Evolutionary conservation across 1,284 basidiomycete species (phyloP), one percentile per base, ranked within the genome.

Genomic region (Pseudozyma sp.): DNA sequence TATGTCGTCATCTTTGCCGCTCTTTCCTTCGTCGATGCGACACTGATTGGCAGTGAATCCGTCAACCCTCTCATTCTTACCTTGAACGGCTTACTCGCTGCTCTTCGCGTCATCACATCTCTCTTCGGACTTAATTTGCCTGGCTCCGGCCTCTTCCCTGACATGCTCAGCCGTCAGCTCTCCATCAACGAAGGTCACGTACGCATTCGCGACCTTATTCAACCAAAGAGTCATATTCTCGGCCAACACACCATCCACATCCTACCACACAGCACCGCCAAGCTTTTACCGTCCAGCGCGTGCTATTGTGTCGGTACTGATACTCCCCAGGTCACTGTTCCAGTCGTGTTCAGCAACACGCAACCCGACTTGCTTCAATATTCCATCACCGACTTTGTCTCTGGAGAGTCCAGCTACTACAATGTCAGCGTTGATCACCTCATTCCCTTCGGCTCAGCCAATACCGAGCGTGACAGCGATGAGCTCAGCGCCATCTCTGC

Each of bases 271-370:
- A 87, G 92, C 81, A 95, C 93, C 1, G 94, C 93, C 14, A 90
- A 91, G 48, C 87, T 95, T 18, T 93, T 94, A 71, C 92, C 92
- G 2, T 57, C 70, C 13, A 67, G 75, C 13, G 60, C 70, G 12
- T 84, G 82, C 14, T 93, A 91, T 85, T 95, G 93, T 78, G 86
- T 95, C 16, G 87, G 77, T 9, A 65, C 90, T 0, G 84, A 89
- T 3, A 86, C 89, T 6, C 86, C 87, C 10, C 87, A 87, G 44
- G 88, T 92, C 49, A 87, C 92, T 52, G 86, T 95, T 50, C 93
- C 94, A 2, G 86, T 95, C 36, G 87, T 97, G 34, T 89, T 97
- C 84, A 97, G 97, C 88, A 96, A 97, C 86, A 95, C 95, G 3
- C 88, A 88, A n/a, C 90, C 93, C 0, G 88, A 89, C 13, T 87